These are phyloP conservation scores for Metschnikowia cubensis DNA, from an alignment of 805 yeast species.

Conservation along the genomic window DNA sequence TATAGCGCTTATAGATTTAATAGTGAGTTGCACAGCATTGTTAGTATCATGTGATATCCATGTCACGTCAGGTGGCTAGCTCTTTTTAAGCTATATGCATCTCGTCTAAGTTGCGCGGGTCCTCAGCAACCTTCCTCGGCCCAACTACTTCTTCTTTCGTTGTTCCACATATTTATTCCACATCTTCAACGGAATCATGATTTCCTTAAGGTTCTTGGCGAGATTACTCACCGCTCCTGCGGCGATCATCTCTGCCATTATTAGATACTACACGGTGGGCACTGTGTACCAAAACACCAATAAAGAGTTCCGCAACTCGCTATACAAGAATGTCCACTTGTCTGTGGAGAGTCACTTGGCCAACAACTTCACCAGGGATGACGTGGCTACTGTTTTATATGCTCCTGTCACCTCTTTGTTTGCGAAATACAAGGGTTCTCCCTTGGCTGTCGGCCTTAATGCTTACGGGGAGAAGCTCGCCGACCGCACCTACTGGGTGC, in stretches of 20 bases:
- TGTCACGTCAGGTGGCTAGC: neutral
- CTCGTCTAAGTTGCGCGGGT: neutral
- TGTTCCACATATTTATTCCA: too few relatives aligned
- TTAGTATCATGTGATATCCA: neutral
- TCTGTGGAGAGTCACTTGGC: constrained; percentile 26
- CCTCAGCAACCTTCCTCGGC: neutral
- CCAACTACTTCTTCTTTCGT: neutral
- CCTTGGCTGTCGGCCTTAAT: constrained; percentile 10
- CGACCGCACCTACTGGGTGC: constrained; percentile 16
- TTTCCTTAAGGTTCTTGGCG: constrained; percentile 19
- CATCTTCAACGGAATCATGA: constrained; percentile 8
- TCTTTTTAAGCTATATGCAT: neutral
- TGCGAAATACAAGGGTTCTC: constrained; percentile 12
- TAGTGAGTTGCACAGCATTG: neutral
- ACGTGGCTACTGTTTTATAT: constrained; percentile 21
- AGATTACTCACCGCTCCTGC: constrained; percentile 24
- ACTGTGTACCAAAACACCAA: constrained; percentile 27
- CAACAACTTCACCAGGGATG: constrained; percentile 19
- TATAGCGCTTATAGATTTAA: constrained; percentile 7
- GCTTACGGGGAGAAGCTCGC: constrained; percentile 15
- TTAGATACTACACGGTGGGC: constrained; percentile 32
- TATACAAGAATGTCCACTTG: constrained; percentile 28
- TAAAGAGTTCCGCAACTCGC: constrained; percentile 25
- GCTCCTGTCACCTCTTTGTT: constrained; percentile 21
- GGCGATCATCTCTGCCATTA: constrained; percentile 17